These are phyloP conservation scores for Telopea speciosissima DNA, from an alignment of 177 flowering plant genomes.

Conservation along the genomic window DNA sequence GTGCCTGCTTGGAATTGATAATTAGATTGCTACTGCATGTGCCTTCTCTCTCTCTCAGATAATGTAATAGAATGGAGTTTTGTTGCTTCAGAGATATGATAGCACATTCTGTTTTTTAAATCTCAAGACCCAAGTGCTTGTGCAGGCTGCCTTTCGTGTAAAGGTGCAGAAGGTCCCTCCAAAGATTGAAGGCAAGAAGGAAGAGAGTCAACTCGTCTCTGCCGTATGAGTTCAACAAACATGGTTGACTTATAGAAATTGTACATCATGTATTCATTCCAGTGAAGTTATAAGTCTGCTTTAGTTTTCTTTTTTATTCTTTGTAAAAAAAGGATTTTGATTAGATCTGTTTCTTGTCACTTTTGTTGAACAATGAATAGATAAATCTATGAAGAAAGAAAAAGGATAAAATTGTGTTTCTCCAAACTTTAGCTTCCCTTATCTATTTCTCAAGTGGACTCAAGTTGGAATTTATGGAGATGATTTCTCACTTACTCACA, in stretches of 20 bases:
- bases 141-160: conserved; percentile 66
- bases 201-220: conserved; percentile 30
- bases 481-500: too few species aligned
- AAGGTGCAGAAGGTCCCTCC: conserved; percentile 48
- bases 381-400: too few species aligned
- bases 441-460: too few species aligned
- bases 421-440: too few species aligned
- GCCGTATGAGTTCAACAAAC: conserved; percentile 23
- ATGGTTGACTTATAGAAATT: conserved; percentile 9
- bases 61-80: not conserved
- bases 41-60: not conserved
- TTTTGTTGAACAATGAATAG: too few species aligned
- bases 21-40: not conserved
- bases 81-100: not conserved
- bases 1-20: not conserved
- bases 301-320: not conserved
- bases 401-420: too few species aligned
- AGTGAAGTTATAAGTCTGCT: not conserved
- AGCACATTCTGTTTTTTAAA: not conserved
- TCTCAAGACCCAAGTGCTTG: not conserved
- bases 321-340: not conserved
- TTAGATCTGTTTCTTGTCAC: too few species aligned
- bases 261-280: conserved; percentile 31
- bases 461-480: too few species aligned
- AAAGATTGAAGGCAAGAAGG: conserved; percentile 12